phyloP scores from a whole-genome alignment of 1,284 basidiomycete species.

The Megacollybia platyphylla region DNA sequence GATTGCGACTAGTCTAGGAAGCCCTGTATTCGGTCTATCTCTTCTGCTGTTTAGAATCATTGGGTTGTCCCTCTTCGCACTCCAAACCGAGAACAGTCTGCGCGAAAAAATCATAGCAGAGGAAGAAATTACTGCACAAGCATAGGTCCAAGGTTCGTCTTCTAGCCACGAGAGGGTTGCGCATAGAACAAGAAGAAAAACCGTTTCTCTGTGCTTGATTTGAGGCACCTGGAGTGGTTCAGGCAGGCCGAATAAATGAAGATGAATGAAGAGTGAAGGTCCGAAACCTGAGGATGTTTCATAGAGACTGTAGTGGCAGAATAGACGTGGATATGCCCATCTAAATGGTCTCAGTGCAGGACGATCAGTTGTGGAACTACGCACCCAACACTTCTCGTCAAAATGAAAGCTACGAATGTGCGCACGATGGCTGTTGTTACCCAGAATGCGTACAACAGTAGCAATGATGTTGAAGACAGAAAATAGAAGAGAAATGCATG shows the following conservation, averaged over 20 bases:
- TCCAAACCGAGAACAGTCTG: background rate
- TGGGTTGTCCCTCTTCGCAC: background rate
- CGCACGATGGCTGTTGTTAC: background rate
- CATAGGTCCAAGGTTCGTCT: constrained; percentile 23
- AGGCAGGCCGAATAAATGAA: constrained; percentile 4
- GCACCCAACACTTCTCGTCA: background rate
- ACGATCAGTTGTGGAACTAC: background rate
- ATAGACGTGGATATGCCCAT: constrained; percentile 23
- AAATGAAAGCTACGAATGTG: background rate
- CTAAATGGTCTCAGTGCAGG: constrained; percentile 15
- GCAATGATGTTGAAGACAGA: background rate
- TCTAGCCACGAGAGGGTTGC: constrained; percentile 16
- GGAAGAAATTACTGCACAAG: constrained; percentile 11
- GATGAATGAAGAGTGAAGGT: constrained; percentile 16
- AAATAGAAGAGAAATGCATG: background rate
- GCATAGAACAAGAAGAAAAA: constrained; percentile 7
- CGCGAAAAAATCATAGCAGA: background rate
- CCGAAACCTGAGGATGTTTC: constrained; percentile 23
- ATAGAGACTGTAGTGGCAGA: constrained; percentile 26
- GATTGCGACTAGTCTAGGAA: background rate
- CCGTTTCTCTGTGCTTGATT: constrained; percentile 6
- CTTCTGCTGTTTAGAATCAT: background rate
- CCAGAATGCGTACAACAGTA: background rate
- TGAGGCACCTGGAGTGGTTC: background rate
- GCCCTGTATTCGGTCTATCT: background rate